These are phyloP conservation scores for Lumnitzera racemosa DNA, from an alignment of 345 rosid species.

Conservation along the genomic window DNA sequence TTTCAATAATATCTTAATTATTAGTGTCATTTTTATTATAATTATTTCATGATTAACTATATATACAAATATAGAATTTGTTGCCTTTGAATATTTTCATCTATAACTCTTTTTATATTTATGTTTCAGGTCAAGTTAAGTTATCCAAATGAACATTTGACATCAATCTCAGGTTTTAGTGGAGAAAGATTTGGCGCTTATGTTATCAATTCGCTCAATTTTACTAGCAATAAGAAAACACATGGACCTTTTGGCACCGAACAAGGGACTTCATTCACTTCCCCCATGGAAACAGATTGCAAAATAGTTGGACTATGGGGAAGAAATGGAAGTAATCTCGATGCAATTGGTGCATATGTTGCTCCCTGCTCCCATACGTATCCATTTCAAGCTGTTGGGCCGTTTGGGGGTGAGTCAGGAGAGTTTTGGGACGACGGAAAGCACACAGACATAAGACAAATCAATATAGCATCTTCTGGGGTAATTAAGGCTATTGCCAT, in stretches of 20 bases:
- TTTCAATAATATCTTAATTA: too few relatives aligned
- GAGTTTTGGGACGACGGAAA: conserved; percentile 8
- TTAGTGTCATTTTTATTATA: too few relatives aligned
- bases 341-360: conserved; percentile 5
- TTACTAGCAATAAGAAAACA: conserved; percentile 2
- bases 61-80: too few relatives aligned
- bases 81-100: too few relatives aligned
- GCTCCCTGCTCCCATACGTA: conserved; percentile 7
- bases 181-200: neutral
- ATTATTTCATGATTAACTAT: too few relatives aligned
- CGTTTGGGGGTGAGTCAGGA: neutral
- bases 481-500: neutral
- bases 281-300: neutral
- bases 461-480: neutral
- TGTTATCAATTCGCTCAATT: conserved; percentile 1
- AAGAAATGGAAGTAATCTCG: conserved; percentile 1
- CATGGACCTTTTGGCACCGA: conserved; percentile 1
- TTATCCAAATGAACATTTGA: conserved; percentile 8
- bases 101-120: neutral
- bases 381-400: neutral
- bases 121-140: conserved; percentile 6
- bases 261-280: neutral
- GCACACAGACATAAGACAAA: conserved; percentile 7
- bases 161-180: conserved; percentile 8
- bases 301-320: conserved; percentile 5